phyloP scores from a whole-genome alignment of 768 basidiomycete species.

The Xerocomus spinulosus region DNA sequence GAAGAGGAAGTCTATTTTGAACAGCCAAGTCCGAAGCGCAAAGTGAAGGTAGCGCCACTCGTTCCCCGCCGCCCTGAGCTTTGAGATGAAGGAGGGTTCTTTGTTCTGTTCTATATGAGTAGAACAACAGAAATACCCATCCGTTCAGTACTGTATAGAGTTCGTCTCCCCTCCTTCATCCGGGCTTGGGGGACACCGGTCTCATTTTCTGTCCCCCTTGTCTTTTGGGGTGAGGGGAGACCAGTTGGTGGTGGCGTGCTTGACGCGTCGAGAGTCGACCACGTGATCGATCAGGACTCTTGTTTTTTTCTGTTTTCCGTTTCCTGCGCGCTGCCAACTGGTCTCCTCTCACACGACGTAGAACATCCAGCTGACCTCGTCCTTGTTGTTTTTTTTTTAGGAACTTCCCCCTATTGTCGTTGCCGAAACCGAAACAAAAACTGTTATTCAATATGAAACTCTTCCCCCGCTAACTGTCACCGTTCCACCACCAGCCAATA shows the following conservation, averaged over 20 bases:
- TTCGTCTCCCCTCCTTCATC: constrained; percentile 85
- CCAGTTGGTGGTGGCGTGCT: constrained; percentile 31
- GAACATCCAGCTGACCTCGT: constrained; percentile 33
- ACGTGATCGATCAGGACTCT: constrained; percentile 29
- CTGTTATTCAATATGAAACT: constrained; percentile 48
- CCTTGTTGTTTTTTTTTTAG: constrained; percentile 27
- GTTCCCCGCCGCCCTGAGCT: constrained; percentile 83
- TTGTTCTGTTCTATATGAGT: constrained; percentile 33
- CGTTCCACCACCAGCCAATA: constrained; percentile 73
- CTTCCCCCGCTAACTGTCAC: constrained; percentile 58
- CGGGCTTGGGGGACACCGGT: constrained; percentile 88
- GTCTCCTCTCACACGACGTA: constrained; percentile 32
- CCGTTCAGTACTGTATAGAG: constrained; percentile 52
- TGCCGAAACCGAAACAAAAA: constrained; percentile 60
- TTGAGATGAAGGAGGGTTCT: constrained; percentile 87
- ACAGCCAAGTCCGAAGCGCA: constrained; percentile 61
- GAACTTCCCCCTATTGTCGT: constrained; percentile 39
- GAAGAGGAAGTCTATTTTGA: constrained; percentile 84
- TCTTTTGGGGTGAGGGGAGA: constrained; percentile 40
- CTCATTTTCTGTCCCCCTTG: constrained; percentile 68
- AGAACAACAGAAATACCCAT: constrained; percentile 19
- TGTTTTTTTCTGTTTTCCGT: constrained; percentile 29
- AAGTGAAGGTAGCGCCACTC: constrained; percentile 88
- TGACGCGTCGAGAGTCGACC: constrained; percentile 22
- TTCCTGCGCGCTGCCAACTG: constrained; percentile 31